These are phyloP conservation scores for Pichia rugopelliculosa DNA, from an alignment of 805 yeast genomes.

Conservation along the genomic window DNA sequence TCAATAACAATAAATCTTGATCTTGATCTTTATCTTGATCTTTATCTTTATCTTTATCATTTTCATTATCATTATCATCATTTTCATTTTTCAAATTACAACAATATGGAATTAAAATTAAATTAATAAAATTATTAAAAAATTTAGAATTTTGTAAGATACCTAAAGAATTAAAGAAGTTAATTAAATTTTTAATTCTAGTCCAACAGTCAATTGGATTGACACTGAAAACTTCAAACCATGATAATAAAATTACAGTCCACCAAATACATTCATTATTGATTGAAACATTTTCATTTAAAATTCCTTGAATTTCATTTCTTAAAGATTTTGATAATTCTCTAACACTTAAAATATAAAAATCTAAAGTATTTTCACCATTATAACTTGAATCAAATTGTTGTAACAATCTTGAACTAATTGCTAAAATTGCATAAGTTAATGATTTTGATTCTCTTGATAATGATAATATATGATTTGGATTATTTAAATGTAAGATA, in stretches of 20 bases:
- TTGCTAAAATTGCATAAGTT: slow-evolving; percentile 23
- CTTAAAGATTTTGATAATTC: slow-evolving; percentile 31
- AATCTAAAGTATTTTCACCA: slow-evolving; percentile 24
- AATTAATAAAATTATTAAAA: background rate
- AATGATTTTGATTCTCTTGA: slow-evolving; percentile 29
- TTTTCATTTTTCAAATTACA: background rate
- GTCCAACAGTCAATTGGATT: slow-evolving; percentile 32
- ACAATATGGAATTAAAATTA: slow-evolving; percentile 6
- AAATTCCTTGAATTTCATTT: slow-evolving; percentile 22
- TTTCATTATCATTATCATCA: background rate
- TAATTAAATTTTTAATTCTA: slow-evolving; percentile 34
- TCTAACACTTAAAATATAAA: slow-evolving; percentile 24
- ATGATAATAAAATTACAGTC: slow-evolving; percentile 36
- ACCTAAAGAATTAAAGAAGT: slow-evolving; percentile 27
- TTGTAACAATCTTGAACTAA: slow-evolving; percentile 25
- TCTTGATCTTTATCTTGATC: background rate
- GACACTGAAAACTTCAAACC: slow-evolving; percentile 35
- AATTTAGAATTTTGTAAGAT: slow-evolving; percentile 14
- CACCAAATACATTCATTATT: slow-evolving; percentile 17
- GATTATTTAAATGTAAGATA: slow-evolving; percentile 6
- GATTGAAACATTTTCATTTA: background rate
- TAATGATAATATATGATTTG: slow-evolving; percentile 27
- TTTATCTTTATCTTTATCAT: background rate
- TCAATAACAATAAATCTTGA: background rate
- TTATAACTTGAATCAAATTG: slow-evolving; percentile 13